Base-by-base conservation (phyloP, 805 yeast genomes). In the Spathaspora arborariae region DNA sequence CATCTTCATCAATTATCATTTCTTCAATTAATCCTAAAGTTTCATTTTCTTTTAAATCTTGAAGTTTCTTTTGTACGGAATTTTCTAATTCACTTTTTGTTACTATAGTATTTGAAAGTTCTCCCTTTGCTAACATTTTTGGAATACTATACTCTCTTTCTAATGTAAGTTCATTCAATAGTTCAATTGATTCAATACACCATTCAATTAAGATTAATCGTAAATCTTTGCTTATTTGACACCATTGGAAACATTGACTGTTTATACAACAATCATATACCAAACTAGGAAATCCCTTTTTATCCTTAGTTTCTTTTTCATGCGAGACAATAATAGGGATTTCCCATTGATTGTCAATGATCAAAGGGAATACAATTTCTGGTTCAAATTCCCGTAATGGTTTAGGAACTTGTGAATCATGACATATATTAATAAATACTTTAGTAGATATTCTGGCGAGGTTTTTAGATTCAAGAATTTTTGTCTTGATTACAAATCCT, bases 211-310 rank as follows among this genome's bases (percentile, higher is more conserved):
- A 60, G 11, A 89, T 83, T 41, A 80, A 73, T 49, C 81, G 72
- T 46, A 89, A 70, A 43, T 85, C 85, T 1, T 66, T 53, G 51
- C 83, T 84, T 36, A 74, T 55, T 38, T 77, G 70, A 26, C 83
- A 75, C 84, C 91, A 83, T 38, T 69, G 66, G 67, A 83, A 74
- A 42, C 90, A 80, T 30, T 65, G 66, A 7, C 79, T 73, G 58
- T 88, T 82, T 48, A 89, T 77, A 41, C 91, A 82, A 63, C 97
- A 90, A 62, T 90, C 97, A 56, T 80, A 80, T 1, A 88, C 90
- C 38, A 76, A 65, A 38, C 90, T 80, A 13, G 68, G 62, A 2
- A 67, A 63, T 1, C 95, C 95, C 55, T 80, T 80, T 58, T 90
- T 90, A 61, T 91, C 97, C 11, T 50, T 59, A 39, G 77, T 84